Evolutionary conservation across 441 rosid species (phyloP), one percentile per base, ranked within the genome.

Genomic region (Adansonia grandidieri): DNA sequence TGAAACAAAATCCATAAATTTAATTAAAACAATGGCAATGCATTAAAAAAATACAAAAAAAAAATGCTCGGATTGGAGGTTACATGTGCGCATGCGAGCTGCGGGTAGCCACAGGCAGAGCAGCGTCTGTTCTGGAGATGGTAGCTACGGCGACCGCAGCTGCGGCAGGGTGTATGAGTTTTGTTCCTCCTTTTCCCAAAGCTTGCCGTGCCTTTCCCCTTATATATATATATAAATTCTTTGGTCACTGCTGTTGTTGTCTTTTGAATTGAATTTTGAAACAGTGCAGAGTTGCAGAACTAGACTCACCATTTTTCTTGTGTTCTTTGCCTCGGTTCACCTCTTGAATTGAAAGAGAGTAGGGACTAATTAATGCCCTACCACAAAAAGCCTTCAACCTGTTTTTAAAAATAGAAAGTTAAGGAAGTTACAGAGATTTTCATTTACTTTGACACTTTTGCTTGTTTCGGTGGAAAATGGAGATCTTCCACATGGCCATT

Each of bases 151-250:
- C 14, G 64, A 20, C 14, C 64, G 13, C 32, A 20, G 28, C 37
- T 28, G 32, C 14, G 37, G 64, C 14, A 60, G 5, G 9, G 64
- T 19, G 64, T 9, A 60, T 20, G 32, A 10, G 37, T 60, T 22
- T 60, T 60, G 64, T 19, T 60, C 37, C 37, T 60, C 32, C 14
- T 60, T 13, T 60, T 60, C 37, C 64, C 64, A 60, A 60, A 60
- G 14, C 64, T 60, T 60, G 5, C 13, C 11, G 64, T 60, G 24
- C 28, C 62, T 57, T 57, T 57, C 1, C 62, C 28, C 62, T 57
- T 56, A 1, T 7, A 37, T 37, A 37, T 20, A 56, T 3, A 15
- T 56, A 5, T 4, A 56, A 56, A 56, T n/a, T 56, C 22, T 15
- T 56, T 5, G 17, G 6, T 11, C 22, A 56, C 22, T 56, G 7